phyloP scores from a whole-genome alignment of 2,329 filamentous ascomycete genomes.

The Pleomassaria siparia region DNA sequence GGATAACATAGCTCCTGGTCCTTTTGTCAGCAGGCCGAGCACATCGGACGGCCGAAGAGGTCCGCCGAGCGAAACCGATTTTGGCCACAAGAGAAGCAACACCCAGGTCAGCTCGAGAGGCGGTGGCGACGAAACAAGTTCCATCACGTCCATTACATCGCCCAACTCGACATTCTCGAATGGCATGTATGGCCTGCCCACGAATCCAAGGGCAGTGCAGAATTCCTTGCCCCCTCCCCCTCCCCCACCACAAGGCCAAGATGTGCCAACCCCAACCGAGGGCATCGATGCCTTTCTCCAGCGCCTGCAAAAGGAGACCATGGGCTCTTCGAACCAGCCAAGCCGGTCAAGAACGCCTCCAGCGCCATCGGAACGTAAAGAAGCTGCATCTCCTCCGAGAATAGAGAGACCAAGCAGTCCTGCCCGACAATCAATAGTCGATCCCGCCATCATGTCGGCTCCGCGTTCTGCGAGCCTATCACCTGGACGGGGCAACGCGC shows the following conservation, averaged over 20 bases:
- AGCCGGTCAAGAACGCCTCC: slow-evolving; percentile 23
- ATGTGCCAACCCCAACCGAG: slow-evolving; percentile 23
- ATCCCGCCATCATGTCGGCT: background rate
- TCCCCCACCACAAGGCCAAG: slow-evolving; percentile 17
- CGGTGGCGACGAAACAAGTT: slow-evolving; percentile 27
- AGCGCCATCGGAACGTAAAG: slow-evolving; percentile 24
- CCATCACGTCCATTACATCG: slow-evolving; percentile 33
- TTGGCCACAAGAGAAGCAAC: slow-evolving; percentile 37
- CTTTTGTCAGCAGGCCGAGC: slow-evolving; percentile 56
- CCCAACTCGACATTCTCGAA: slow-evolving; percentile 34
- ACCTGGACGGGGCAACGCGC: slow-evolving; percentile 27
- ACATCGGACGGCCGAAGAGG: slow-evolving; percentile 37
- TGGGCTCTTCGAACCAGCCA: slow-evolving; percentile 17
- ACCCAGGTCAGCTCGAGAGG: slow-evolving; percentile 38
- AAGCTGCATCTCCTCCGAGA: slow-evolving; percentile 21
- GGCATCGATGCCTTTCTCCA: slow-evolving; percentile 43
- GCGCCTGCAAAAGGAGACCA: slow-evolving; percentile 38
- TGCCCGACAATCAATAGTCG: slow-evolving; percentile 18
- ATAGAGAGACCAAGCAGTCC: slow-evolving; percentile 24
- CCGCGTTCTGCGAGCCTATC: slow-evolving; percentile 22
- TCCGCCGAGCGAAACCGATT: slow-evolving; percentile 18
- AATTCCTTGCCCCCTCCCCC: slow-evolving; percentile 16
- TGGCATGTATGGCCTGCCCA: slow-evolving; percentile 25
- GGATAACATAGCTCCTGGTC: slow-evolving; percentile 66
- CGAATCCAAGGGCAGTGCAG: slow-evolving; percentile 22